These are phyloP conservation scores for Acacia melanoxylon DNA, from an alignment of 306 rosid species.

Conservation along the genomic window DNA sequence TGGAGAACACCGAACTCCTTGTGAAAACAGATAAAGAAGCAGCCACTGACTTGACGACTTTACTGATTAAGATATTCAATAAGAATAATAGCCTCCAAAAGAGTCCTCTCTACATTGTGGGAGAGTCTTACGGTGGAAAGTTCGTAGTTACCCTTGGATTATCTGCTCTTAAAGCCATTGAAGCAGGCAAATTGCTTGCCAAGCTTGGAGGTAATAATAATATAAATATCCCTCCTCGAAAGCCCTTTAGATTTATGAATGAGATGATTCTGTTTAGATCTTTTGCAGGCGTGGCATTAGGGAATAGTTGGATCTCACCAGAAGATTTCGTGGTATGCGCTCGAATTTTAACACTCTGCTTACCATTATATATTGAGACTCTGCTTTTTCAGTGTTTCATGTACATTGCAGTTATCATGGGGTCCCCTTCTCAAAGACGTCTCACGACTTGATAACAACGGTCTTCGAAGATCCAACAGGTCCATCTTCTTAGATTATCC, in stretches of 20 bases:
- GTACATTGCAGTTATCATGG: conserved; percentile 70
- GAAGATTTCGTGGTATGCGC: conserved; percentile 79
- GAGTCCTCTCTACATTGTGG: conserved; percentile 76
- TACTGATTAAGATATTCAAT: conserved; percentile 59
- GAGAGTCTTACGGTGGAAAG: conserved; percentile 93
- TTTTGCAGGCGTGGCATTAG: conserved; percentile 82
- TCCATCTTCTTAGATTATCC: conserved; percentile 23
- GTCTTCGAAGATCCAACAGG: conserved; percentile 63
- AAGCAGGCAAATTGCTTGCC: conserved; percentile 52
- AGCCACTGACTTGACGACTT: conserved; percentile 68
- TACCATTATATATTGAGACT: not conserved
- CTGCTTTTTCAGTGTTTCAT: not conserved
- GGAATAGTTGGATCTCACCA: conserved; percentile 93
- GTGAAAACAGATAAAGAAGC: conserved; percentile 82
- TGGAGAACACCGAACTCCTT: conserved; percentile 52
- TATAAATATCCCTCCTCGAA: not conserved
- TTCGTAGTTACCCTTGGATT: conserved; percentile 77
- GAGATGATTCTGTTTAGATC: not conserved
- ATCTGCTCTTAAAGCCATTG: conserved; percentile 62
- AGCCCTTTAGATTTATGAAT: not conserved
- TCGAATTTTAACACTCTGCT: not conserved
- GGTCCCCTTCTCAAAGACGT: conserved; percentile 92
- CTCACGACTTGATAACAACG: conserved; percentile 69
- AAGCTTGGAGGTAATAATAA: conserved; percentile 56
- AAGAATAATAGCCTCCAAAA: conserved; percentile 52